phyloP scores from a whole-genome alignment of 306 rosid species.

The Gastrolobium villosum region DNA sequence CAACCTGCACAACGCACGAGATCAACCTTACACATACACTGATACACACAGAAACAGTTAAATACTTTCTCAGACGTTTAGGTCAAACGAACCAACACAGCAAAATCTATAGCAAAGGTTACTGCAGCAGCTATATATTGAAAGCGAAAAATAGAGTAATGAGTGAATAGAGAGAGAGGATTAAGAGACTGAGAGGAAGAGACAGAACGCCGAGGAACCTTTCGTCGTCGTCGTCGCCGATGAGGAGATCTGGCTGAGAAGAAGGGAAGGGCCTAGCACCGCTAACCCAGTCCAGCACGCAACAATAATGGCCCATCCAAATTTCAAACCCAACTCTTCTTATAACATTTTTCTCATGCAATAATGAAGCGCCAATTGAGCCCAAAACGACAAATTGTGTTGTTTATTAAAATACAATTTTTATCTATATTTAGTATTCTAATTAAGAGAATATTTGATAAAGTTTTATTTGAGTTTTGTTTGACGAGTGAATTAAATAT shows the following conservation, averaged over 20 bases:
- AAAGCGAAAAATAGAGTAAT: background rate
- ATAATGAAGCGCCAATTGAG: background rate
- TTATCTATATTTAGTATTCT: no score
- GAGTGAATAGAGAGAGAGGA: constrained; percentile 8
- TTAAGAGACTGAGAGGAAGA: constrained; percentile 33
- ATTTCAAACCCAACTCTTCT: constrained; percentile 21
- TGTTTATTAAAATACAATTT: no score
- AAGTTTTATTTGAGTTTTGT: no score
- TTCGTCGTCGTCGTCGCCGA: constrained; percentile 22
- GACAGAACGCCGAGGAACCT: background rate
- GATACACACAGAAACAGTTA: background rate
- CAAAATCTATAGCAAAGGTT: background rate
- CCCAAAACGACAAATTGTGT: background rate
- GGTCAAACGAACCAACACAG: constrained; percentile 28
- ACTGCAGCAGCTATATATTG: background rate
- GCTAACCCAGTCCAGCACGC: constrained; percentile 12
- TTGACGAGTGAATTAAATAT: no score
- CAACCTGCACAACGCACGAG: constrained; percentile 40
- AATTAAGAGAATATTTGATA: no score
- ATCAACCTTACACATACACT: background rate
- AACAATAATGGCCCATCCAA: constrained; percentile 22
- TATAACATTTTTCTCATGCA: background rate
- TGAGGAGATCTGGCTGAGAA: constrained; percentile 53
- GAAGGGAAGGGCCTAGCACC: constrained; percentile 26
- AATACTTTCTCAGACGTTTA: constrained; percentile 24